Evolutionary conservation across 176 grass and related monocot species (phyloP), one percentile per base, ranked within the genome.

Genomic region (Rhynchospora pubera): DNA sequence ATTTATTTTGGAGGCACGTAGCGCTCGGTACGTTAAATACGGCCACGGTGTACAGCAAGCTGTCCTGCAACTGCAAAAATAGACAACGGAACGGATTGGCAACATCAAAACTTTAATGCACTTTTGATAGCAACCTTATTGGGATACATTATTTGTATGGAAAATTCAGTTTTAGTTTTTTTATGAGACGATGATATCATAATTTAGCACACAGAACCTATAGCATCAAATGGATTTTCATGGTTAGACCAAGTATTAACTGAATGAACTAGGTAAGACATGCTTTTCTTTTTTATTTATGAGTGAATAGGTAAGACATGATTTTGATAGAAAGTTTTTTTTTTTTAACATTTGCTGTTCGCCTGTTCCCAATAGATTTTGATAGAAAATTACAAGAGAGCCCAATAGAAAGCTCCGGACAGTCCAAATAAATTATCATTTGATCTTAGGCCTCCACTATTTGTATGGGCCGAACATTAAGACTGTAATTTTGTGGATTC

Each of bases 11-110:
- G 7, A 23, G 9, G 5, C 45, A 50, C 9, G 70, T 24, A 52
- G 46, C 15, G 65, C 65, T 69, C 34, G 30, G 47, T 75, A 73
- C 68, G 68, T 72, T 47, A 72, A 72, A 72, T 23, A 72, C 44
- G 47, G 10, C 18, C 68, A 23, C 47, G n/a, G 68, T 48, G 68
- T 73, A 48, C n/a, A 24, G 44, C n/a, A 22, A 72, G 68, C 44
- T 73, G 68, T 73, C 68, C 23, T 73, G 44, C 45, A 73, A 50
- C 19, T 48, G 2, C 68, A 72, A 72, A 8, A 48, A 72, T 72
- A 72, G 67, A 72, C 68, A 48, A 12, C 19, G 10, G 43, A 47
- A 19, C 44, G 48, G 2, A 48, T 73, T 72, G 46, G 68, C 68
- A 48, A 46, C 43, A 13, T 72, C 68, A 73, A 73, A 48, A 18